Percentiles rank a stretch among this genome's conserved stretches.
These are phyloP conservation scores for Penicillium sp. DNA, from an alignment of 2,329 filamentous ascomycete species.

Conservation along the genomic window DNA sequence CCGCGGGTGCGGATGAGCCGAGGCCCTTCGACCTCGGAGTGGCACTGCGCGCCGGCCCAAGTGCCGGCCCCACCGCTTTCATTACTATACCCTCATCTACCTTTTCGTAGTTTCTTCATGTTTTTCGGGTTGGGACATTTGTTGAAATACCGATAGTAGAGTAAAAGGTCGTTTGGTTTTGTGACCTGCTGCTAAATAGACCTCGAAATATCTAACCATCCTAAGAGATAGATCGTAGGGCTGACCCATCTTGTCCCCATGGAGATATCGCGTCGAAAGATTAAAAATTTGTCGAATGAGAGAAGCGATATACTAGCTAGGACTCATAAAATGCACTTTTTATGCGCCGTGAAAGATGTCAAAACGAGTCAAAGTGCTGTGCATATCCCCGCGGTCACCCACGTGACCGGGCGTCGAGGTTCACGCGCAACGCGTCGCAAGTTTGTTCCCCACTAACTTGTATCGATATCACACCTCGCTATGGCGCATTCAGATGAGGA, in stretches of 20 bases:
- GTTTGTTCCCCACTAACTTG: not conserved
- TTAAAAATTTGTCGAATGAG: not conserved
- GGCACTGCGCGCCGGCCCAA: constrained; percentile 6
- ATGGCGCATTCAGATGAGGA: constrained; percentile 31
- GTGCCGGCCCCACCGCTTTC: constrained; percentile 4
- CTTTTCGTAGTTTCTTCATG: not conserved
- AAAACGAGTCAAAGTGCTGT: not conserved
- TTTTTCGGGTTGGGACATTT: not conserved
- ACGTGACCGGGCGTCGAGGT: constrained; percentile 16
- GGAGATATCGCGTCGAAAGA: not conserved
- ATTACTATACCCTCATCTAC: not conserved
- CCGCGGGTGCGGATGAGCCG: constrained; percentile 3
- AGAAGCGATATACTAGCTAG: not conserved
- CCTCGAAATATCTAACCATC: not conserved
- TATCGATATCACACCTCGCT: not conserved
- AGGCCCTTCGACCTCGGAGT: constrained; percentile 3
- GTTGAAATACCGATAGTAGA: not conserved
- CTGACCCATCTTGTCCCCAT: not conserved
- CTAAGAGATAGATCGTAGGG: not conserved
- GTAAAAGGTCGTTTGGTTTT: not conserved
- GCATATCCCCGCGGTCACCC: constrained; percentile 1
- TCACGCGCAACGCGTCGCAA: constrained; percentile 13
- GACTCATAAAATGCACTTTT: too few relatives aligned
- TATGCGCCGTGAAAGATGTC: too few relatives aligned
- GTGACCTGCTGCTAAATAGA: not conserved